Evolutionary conservation across 164 flowering plant species (phyloP).

Genomic region (Magnolia kwangsiensis): DNA sequence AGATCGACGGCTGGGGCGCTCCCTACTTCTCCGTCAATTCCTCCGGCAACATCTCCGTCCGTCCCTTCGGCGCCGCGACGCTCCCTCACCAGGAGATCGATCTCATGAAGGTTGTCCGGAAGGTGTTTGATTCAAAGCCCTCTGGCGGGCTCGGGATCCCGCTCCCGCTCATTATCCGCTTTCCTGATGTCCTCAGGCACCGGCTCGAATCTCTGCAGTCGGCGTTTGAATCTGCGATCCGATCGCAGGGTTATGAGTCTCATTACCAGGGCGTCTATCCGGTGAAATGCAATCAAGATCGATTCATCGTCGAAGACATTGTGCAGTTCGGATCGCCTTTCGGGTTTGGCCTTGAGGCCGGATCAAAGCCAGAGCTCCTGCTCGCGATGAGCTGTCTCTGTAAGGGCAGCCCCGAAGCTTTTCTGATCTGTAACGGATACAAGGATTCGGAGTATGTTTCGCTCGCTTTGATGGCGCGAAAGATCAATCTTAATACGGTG

Average conservation of each 20-base stretch:
- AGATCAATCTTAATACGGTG: slow-evolving; percentile 65
- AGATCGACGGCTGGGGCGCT: slow-evolving; percentile 80
- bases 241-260: slow-evolving; percentile 54
- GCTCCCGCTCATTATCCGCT: slow-evolving; percentile 73
- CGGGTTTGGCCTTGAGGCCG: slow-evolving; percentile 92
- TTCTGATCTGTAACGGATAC: slow-evolving; percentile 88
- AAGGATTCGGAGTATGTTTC: slow-evolving; percentile 89
- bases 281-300: slow-evolving; percentile 93
- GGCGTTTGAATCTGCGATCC: slow-evolving; percentile 70
- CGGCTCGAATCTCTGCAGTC: slow-evolving; percentile 75
- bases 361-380: slow-evolving; percentile 97
- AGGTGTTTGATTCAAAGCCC: slow-evolving; percentile 61
- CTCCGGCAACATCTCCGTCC: slow-evolving; percentile 69
- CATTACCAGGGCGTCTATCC: slow-evolving; percentile 99
- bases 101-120: slow-evolving; percentile 78
- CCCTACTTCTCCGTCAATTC: slow-evolving; percentile 84
- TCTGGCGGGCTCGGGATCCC: slow-evolving; percentile 76
- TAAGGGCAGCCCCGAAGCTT: slow-evolving; percentile 71
- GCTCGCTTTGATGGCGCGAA: slow-evolving; percentile 71
- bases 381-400: slow-evolving; percentile 90
- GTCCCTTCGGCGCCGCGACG: slow-evolving; percentile 63
- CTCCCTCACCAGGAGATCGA: slow-evolving; percentile 88
- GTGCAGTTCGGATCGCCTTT: slow-evolving; percentile 68
- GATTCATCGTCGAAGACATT: slow-evolving; percentile 87
- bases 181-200: slow-evolving; percentile 83